Base-by-base conservation (phyloP, 495 filamentous ascomycete genomes). In the Aspergillus steynii region DNA sequence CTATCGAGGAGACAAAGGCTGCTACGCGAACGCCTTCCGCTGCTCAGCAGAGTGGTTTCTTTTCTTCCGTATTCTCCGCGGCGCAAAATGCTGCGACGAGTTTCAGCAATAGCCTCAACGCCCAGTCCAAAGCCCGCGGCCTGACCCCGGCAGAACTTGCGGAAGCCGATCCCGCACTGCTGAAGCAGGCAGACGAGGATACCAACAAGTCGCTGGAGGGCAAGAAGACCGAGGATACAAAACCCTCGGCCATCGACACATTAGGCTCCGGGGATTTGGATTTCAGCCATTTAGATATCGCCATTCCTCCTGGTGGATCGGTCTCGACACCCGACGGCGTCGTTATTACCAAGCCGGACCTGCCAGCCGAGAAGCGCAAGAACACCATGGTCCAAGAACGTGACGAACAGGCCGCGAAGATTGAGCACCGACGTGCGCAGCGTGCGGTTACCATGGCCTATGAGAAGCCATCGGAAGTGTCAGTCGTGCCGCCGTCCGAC, bases 21-120 rank as follows among this genome's bases (percentile, higher is more conserved):
- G 77, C 73, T 27, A 69, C 70, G 5, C 74, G 73, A 56, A 65
- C 67, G n/a, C 52, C 71, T 1, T 60, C 65, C 46, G 63, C 63
- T 14, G 68, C 70, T 55, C 79, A 80, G 51, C 82, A 72, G 49
- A 81, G 80, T 50, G 91, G 93, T 0, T 99, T 99, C 73, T 99
- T 99, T 73, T 94, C 91, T 6, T 90, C 88, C 15, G 89, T 98
- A 69, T 91, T 99, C 66, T 92, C 92, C 32, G 94, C 88, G 31
- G 93, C 94, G 15, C 95, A 98, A 69, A 98, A 90, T 75, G 94
- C 96, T 46, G 94, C 95, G n/a, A 92, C 85, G 64, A 87, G 86
- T 2, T 68, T 99, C 4, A 93, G 84, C 64, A 97, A 85, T 68
- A 93, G 83, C 52, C 90, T 98, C 29, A 92, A 91, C 62, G 83